phyloP scores from a whole-genome alignment of 1,284 basidiomycete genomes.

The Pyrrhoderma lamaoense region DNA sequence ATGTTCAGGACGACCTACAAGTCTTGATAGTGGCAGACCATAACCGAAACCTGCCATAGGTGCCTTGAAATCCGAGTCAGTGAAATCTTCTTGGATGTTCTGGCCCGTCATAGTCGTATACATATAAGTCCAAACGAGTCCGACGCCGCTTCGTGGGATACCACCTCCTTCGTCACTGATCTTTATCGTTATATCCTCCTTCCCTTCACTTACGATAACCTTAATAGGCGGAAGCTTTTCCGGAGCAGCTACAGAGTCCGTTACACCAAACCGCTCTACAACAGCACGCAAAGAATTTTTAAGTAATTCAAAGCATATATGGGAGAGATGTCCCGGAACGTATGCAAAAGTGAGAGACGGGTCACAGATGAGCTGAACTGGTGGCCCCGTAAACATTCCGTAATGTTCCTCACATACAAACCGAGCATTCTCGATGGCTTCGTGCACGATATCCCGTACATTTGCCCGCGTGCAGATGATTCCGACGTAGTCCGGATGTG shows the following conservation, averaged over 20 bases:
- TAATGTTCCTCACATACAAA: constrained; percentile 99
- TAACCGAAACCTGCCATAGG: constrained; percentile 99
- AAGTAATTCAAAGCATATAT: constrained; percentile 97
- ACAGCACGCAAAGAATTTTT: constrained; percentile 98
- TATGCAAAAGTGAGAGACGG: constrained; percentile 86
- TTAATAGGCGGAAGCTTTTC: constrained; percentile 84
- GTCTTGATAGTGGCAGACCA: constrained; percentile 82
- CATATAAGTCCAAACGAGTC: constrained; percentile 98
- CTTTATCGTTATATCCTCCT: constrained; percentile 97
- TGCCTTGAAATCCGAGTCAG: constrained; percentile 91
- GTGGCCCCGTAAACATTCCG: constrained; percentile 91
- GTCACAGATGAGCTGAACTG: constrained; percentile 95
- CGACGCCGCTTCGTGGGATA: constrained; percentile 88
- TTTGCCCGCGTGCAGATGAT: constrained; percentile 98
- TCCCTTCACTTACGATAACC: constrained; percentile 92
- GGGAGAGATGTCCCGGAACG: constrained; percentile 91
- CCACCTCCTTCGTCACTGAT: constrained; percentile 96
- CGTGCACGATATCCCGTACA: constrained; percentile 93
- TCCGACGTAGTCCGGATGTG: constrained; percentile 90
- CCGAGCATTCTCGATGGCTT: constrained; percentile 97
- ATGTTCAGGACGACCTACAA: constrained; percentile 47
- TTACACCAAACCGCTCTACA: constrained; percentile 86
- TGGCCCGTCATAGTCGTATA: constrained; percentile 97
- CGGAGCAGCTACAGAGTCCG: constrained; percentile 54
- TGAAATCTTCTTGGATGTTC: constrained; percentile 82